Evolutionary conservation across 768 basidiomycete genomes (phyloP).

Genomic region (Chalciporus chontae): DNA sequence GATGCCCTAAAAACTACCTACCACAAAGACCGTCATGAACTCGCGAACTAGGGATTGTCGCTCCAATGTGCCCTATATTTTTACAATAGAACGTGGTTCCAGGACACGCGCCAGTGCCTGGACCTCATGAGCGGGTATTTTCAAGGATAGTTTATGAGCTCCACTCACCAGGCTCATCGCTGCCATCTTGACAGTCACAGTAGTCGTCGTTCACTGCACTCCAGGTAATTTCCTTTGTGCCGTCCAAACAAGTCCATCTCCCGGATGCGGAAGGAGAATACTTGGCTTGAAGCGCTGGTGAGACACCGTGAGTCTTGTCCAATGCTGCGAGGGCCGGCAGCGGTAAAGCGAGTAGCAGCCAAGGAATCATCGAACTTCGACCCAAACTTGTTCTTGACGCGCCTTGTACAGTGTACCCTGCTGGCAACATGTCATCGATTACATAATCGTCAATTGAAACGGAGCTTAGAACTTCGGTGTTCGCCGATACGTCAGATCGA

Average conservation of each 20-base stretch:
- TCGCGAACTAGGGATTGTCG: slow-evolving; percentile 70
- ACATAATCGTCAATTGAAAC: slow-evolving; percentile 21
- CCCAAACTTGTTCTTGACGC: not conserved
- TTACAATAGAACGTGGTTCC: slow-evolving; percentile 75
- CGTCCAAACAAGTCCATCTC: slow-evolving; percentile 79
- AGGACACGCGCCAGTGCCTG: slow-evolving; percentile 84
- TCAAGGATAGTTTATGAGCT: not conserved
- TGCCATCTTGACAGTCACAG: slow-evolving; percentile 93
- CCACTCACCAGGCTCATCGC: slow-evolving; percentile 81
- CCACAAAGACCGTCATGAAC: slow-evolving; percentile 95
- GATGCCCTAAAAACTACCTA: slow-evolving; percentile 34
- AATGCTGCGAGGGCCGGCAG: slow-evolving; percentile 39
- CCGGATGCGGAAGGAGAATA: slow-evolving; percentile 51
- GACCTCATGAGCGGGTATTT: slow-evolving; percentile 8
- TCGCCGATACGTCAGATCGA: slow-evolving; percentile 10
- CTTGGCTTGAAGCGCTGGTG: slow-evolving; percentile 49
- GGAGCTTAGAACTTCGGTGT: slow-evolving; percentile 22
- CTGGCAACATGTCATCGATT: slow-evolving; percentile 8
- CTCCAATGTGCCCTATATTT: slow-evolving; percentile 87
- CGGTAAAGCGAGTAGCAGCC: slow-evolving; percentile 42
- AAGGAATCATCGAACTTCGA: slow-evolving; percentile 56
- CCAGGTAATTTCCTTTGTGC: slow-evolving; percentile 75
- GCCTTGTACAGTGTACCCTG: not conserved
- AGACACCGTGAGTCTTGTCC: slow-evolving; percentile 56
- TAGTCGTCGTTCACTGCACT: slow-evolving; percentile 88